These are phyloP conservation scores for Thinopyrum obtusiflorum DNA, from an alignment of 202 grass and related monocot species.

Conservation along the genomic window DNA sequence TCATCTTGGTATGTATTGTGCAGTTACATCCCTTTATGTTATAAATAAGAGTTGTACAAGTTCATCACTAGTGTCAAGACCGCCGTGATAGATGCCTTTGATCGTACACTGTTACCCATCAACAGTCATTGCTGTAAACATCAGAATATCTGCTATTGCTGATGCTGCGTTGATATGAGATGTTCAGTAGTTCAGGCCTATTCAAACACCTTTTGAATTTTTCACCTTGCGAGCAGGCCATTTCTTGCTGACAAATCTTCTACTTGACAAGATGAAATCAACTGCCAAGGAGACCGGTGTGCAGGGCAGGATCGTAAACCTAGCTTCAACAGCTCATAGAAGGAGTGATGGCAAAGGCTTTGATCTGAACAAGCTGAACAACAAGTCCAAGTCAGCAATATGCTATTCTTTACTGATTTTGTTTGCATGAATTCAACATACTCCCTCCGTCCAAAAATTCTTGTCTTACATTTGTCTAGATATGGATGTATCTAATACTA, in stretches of 20 bases:
- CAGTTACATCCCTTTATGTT: not conserved
- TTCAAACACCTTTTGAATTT: constrained; percentile 17
- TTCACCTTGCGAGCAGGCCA: constrained; percentile 49
- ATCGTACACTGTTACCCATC: not conserved
- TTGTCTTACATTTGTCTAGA: too few species aligned
- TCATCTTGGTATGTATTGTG: constrained; percentile 58
- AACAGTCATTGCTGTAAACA: not conserved
- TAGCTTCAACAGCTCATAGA: constrained; percentile 64
- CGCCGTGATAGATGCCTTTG: not conserved
- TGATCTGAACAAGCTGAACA: constrained; percentile 65
- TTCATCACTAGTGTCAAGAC: too few species aligned
- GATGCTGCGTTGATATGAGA: not conserved
- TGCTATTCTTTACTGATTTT: not conserved
- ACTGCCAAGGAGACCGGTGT: constrained; percentile 65
- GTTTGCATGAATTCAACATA: not conserved
- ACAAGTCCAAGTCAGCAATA: constrained; percentile 50
- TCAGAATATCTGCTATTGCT: not conserved
- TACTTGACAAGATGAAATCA: constrained; percentile 89
- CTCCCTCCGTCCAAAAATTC: too few species aligned
- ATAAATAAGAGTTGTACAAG: not conserved
- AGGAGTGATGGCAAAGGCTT: constrained; percentile 62
- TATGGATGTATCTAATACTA: too few species aligned
- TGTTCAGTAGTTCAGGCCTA: not conserved
- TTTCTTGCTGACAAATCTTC: constrained; percentile 79
- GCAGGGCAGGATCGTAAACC: constrained; percentile 75